These are phyloP conservation scores for Phytophthora hybrid DNA, from an alignment of 352 stramenopile genomes.

Conservation along the genomic window DNA sequence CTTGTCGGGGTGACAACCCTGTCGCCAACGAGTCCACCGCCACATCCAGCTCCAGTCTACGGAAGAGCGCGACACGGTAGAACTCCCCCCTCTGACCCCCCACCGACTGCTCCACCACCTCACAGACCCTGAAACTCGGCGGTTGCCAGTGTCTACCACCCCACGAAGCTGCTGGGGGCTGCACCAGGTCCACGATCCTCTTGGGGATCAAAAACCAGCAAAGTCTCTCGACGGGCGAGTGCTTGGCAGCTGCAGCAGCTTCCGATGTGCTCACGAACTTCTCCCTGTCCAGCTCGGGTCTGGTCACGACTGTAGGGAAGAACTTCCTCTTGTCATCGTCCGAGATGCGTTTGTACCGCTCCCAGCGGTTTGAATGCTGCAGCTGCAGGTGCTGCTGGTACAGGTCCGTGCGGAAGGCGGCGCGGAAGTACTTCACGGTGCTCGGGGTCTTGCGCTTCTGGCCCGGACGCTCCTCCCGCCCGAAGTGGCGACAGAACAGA, in stretches of 20 bases:
- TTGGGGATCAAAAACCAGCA: slow-evolving; percentile 28
- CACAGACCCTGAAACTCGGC: slow-evolving; percentile 13
- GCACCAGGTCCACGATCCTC: slow-evolving; percentile 14
- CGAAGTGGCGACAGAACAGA: slow-evolving; percentile 66
- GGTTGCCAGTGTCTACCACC: slow-evolving; percentile 2
- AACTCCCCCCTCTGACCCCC: background rate
- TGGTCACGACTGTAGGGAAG: slow-evolving; percentile 39
- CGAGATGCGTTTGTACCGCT: slow-evolving; percentile 37
- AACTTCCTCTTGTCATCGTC: slow-evolving; percentile 49
- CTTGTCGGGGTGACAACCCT: slow-evolving; percentile 25
- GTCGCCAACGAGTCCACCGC: slow-evolving; percentile 25
- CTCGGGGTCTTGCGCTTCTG: slow-evolving; percentile 53
- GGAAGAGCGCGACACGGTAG: slow-evolving; percentile 30
- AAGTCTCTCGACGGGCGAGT: slow-evolving; percentile 6
- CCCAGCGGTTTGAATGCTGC: slow-evolving; percentile 57
- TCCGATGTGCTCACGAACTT: slow-evolving; percentile 8
- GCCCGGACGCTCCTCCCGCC: slow-evolving; percentile 48
- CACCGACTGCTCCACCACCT: slow-evolving; percentile 3
- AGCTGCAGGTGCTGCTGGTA: slow-evolving; percentile 56
- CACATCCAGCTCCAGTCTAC: slow-evolving; percentile 27
- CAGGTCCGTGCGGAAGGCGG: slow-evolving; percentile 58
- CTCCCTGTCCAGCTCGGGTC: slow-evolving; percentile 9
- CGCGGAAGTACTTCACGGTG: slow-evolving; percentile 66
- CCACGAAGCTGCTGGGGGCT: background rate
- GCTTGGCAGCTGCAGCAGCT: slow-evolving; percentile 12